phyloP scores from a whole-genome alignment of 495 filamentous ascomycete genomes.

The Lepraria neglecta region DNA sequence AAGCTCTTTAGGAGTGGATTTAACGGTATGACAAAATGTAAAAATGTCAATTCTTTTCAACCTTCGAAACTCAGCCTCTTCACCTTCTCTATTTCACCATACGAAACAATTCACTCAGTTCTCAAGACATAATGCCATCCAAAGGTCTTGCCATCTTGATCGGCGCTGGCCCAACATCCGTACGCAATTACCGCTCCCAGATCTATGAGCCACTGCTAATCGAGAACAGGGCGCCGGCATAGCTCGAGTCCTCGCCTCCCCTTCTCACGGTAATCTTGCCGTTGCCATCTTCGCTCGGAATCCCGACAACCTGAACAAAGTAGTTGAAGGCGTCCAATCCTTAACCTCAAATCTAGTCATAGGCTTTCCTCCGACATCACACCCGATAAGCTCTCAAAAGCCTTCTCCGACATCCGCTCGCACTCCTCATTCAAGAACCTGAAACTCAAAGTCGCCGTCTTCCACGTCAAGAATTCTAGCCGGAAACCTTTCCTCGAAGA shows the following conservation, averaged over 20 bases:
- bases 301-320: conserved; percentile 35
- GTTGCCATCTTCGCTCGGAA: conserved; percentile 44
- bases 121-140: conserved; percentile 3
- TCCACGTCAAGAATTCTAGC: conserved; percentile 41
- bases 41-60: neutral
- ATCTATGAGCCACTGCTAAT: neutral
- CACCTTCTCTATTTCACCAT: neutral
- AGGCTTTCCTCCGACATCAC: conserved; percentile 43
- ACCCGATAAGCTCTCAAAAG: conserved; percentile 32
- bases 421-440: conserved; percentile 39
- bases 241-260: conserved; percentile 40
- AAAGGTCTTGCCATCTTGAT: conserved; percentile 40
- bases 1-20: neutral
- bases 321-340: conserved; percentile 32
- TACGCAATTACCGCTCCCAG: neutral
- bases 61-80: neutral
- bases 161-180: conserved; percentile 37
- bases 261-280: conserved; percentile 43
- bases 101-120: neutral
- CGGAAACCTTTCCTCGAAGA: conserved; percentile 46
- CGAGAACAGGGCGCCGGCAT: conserved; percentile 43
- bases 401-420: conserved; percentile 38
- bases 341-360: conserved; percentile 39
- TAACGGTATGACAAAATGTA: conserved; percentile 5
- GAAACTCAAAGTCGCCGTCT: conserved; percentile 41